Evolutionary conservation across 257 asterid genomes (phyloP), one percentile per base, ranked within the genome.

Genomic region (Marsdenia floribunda): DNA sequence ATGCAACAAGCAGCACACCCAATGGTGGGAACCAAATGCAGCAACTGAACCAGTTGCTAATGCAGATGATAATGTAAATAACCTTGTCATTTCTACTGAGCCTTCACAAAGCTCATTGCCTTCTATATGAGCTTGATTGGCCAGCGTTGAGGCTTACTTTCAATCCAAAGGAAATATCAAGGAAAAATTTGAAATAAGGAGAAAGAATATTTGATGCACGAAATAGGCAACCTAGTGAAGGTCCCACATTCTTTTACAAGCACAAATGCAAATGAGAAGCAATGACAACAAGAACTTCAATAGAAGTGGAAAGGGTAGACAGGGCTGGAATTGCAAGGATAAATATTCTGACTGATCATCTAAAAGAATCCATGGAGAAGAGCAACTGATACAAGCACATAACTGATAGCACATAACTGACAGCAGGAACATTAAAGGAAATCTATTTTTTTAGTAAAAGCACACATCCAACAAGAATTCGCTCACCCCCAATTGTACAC

Each of bases 401-500:
- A 18, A 35, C 1, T 12, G 24, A 40, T 19, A 61, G 11, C 21
- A 26, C 19, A n/a, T 16, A 18, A 35, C 1, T 12, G 24, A 40
- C 12, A 61, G 11, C 35, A 33, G 33, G 13, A 5, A 71, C 46
- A 18, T 64, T 80, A 74, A 60, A 72, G 72, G 35, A 13, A 74
- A 35, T 35, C 66, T n/a, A 54, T 61, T 52, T 50, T 4, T 46
- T 14, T 22, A 66, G 67, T 21, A 47, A 38, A 69, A 65, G 37
- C 74, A 58, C 58, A 71, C 15, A 46, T 52, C 40, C 77, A 71
- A 53, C 38, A 38, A 66, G 78, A 66, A 67, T 61, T 60, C 73
- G 86, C 96, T 85, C 76, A 95, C 99, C 96, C 97, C 96, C 97
- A 88, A 85, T 88, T 92, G 87, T 89, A 95, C 61, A 95, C 88